Conservation (phyloP, 176 grass and related monocot species). For the Oryza brachyantha region DNA sequence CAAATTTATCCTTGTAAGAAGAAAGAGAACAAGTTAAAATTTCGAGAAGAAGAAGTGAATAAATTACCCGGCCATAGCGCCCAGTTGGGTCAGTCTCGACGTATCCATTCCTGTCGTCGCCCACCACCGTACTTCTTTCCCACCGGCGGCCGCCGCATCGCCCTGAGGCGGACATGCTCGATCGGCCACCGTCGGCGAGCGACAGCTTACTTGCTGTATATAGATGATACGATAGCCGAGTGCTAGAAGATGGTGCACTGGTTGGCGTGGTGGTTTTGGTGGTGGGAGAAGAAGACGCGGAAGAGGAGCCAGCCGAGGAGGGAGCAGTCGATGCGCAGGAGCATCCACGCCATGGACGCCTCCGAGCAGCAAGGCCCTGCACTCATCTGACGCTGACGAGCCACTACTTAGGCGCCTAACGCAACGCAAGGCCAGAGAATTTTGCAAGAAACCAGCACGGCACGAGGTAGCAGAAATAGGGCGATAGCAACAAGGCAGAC, state of each 20-base stretch:
- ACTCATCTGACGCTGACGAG: conserved; percentile 36
- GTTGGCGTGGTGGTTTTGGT: conserved; percentile 17
- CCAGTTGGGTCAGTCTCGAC: conserved; percentile 81
- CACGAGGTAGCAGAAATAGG: not conserved
- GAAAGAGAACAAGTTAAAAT: not conserved
- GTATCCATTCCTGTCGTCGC: conserved; percentile 56
- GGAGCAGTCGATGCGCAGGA: conserved; percentile 43
- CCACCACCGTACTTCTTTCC: not conserved
- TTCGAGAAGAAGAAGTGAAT: not conserved
- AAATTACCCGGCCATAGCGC: conserved; percentile 78
- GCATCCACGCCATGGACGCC: conserved; percentile 49
- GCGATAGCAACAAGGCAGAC: not conserved
- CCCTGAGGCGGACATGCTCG: not conserved
- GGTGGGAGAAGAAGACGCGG: conserved; percentile 38
- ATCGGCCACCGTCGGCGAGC: not conserved
- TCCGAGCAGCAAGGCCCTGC: conserved; percentile 17
- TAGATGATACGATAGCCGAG: not conserved
- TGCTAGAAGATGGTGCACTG: conserved; percentile 27
- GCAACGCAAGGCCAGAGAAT: no score
- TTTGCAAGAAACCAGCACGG: not conserved
- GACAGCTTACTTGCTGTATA: not conserved
- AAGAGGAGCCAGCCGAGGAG: conserved; percentile 58
- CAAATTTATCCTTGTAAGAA: not conserved
- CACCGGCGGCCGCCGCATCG: conserved; percentile 18
- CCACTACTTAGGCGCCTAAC: not conserved